phyloP scores from a whole-genome alignment of 1,284 basidiomycete genomes.

The Ganoderma multipileum region DNA sequence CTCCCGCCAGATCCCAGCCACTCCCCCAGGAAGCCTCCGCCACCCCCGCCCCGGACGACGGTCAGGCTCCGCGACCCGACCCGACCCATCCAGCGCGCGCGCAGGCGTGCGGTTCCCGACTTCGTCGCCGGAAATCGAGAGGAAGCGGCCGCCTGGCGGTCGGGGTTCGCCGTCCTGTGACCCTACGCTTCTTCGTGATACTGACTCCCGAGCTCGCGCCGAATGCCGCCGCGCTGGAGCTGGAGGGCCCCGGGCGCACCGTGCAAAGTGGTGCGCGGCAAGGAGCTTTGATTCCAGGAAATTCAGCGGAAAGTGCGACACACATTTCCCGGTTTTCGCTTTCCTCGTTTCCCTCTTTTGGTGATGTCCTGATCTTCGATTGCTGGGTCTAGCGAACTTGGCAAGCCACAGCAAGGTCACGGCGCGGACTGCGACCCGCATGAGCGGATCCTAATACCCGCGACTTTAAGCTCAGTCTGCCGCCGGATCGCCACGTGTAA shows the following conservation, averaged over 20 bases:
- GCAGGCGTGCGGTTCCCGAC: slow-evolving; percentile 1
- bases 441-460: slow-evolving; percentile 15
- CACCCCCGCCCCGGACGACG: slow-evolving; percentile 1
- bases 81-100: background rate
- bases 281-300: background rate
- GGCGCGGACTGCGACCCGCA: slow-evolving; percentile 22
- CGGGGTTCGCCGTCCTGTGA: slow-evolving; percentile 35
- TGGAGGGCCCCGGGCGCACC: background rate
- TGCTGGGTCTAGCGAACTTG: background rate
- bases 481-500: slow-evolving; percentile 23
- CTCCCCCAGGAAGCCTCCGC: background rate
- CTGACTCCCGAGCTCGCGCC: slow-evolving; percentile 31
- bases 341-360: background rate
- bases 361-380: slow-evolving; percentile 9
- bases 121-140: slow-evolving; percentile 6
- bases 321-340: background rate
- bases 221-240: slow-evolving; percentile 19
- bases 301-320: slow-evolving; percentile 2
- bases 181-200: slow-evolving; percentile 25
- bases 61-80: slow-evolving; percentile 6
- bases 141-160: slow-evolving; percentile 22
- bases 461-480: slow-evolving; percentile 11
- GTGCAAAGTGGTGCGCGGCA: background rate
- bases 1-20: slow-evolving; percentile 15
- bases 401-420: background rate